Evolutionary conservation across 2,329 filamentous ascomycete genomes (phyloP).

Genomic region (Aureobasidium sp.): DNA sequence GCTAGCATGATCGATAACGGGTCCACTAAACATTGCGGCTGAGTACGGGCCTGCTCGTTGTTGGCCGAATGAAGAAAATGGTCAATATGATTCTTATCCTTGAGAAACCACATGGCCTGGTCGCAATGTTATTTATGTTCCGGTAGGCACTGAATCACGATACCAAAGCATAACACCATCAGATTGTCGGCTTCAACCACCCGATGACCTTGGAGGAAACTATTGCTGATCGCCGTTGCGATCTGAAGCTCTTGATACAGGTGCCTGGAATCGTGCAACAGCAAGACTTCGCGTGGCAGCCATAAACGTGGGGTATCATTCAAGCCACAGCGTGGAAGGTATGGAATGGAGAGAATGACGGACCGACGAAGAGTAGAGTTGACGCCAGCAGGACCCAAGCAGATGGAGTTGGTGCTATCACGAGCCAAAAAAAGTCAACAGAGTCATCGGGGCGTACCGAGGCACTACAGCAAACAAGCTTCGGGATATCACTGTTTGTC

Average conservation of each 20-base stretch:
- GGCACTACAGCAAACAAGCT: slow-evolving; percentile 5
- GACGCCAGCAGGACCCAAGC: not conserved
- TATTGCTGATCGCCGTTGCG: not conserved
- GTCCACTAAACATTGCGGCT: not conserved
- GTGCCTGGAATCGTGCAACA: not conserved
- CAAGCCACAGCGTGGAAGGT: slow-evolving; percentile 1
- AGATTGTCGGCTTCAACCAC: not conserved
- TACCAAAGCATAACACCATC: not conserved
- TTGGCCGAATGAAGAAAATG: not conserved
- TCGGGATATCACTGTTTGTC: not conserved
- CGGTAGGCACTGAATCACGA: not conserved
- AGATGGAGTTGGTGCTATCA: not conserved
- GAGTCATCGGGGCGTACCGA: slow-evolving; percentile 4
- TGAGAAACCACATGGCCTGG: not conserved
- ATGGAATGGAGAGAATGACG: not conserved
- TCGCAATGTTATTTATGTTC: not conserved
- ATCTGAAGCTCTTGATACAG: not conserved
- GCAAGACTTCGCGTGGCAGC: slow-evolving; percentile 10
- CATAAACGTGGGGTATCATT: slow-evolving; percentile 8
- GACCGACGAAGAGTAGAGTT: slow-evolving; percentile 2
- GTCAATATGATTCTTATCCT: not conserved
- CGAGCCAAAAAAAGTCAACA: slow-evolving; percentile 3
- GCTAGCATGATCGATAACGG: not conserved
- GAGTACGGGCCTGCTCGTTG: not conserved
- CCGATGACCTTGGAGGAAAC: not conserved